Conservation (phyloP, 2,329 filamentous ascomycete species). For the Stemphylium vesicarium region DNA sequence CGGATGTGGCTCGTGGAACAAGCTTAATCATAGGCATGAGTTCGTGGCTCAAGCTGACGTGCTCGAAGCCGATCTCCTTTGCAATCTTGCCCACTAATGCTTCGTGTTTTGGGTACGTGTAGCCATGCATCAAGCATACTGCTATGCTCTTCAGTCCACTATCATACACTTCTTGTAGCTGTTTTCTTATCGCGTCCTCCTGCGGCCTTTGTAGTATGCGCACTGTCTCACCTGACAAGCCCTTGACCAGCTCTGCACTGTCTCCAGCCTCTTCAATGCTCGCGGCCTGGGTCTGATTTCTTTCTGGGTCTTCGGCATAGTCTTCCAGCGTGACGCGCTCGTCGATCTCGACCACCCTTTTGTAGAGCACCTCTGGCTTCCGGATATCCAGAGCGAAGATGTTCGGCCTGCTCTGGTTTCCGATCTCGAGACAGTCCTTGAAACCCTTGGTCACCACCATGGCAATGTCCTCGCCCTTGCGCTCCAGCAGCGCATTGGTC, state of each 20-base stretch:
- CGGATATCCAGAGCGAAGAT: slow-evolving; percentile 90
- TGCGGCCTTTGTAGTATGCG: slow-evolving; percentile 70
- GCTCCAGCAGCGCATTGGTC: slow-evolving; percentile 87
- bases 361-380: slow-evolving; percentile 87
- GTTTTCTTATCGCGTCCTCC: slow-evolving; percentile 61
- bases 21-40: slow-evolving; percentile 91
- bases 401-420: slow-evolving; percentile 85
- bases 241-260: slow-evolving; percentile 68
- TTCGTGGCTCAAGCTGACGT: slow-evolving; percentile 81
- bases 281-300: slow-evolving; percentile 63
- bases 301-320: slow-evolving; percentile 83
- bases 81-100: slow-evolving; percentile 77
- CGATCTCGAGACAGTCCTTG: slow-evolving; percentile 85
- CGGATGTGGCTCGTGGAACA: slow-evolving; percentile 75
- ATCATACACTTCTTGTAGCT: slow-evolving; percentile 72
- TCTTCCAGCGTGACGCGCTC: slow-evolving; percentile 91
- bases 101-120: slow-evolving; percentile 89
- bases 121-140: slow-evolving; percentile 90
- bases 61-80: slow-evolving; percentile 78
- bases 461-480: slow-evolving; percentile 88
- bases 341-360: slow-evolving; percentile 84
- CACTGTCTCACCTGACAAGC: slow-evolving; percentile 76
- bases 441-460: slow-evolving; percentile 89
- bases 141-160: slow-evolving; percentile 80
- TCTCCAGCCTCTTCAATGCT: slow-evolving; percentile 55